Conservation (phyloP, 768 basidiomycete species). For the Lentinula sp. region DNA sequence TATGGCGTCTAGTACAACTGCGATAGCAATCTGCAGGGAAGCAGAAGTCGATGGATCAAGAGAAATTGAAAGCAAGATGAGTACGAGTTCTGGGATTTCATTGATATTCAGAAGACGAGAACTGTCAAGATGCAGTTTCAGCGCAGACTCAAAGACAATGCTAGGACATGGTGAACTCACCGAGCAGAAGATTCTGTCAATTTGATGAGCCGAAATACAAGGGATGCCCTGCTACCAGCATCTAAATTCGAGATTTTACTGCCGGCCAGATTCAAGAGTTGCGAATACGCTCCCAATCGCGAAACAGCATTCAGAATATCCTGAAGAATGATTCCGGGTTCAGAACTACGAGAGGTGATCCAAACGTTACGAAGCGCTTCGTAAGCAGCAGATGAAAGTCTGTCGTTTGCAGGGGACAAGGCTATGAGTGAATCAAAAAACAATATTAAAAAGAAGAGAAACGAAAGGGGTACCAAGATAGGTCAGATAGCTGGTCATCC, state of each 20-base stretch:
- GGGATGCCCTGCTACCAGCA: constrained; percentile 18
- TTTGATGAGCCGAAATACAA: constrained; percentile 34
- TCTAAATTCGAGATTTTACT: constrained; percentile 21
- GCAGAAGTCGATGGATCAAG: constrained; percentile 45
- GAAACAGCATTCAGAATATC: constrained; percentile 30
- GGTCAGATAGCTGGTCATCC: constrained; percentile 34
- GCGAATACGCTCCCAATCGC: constrained; percentile 38
- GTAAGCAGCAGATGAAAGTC: constrained; percentile 21
- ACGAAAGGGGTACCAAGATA: constrained; percentile 27
- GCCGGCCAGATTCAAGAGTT: constrained; percentile 23
- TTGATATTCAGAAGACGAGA: constrained; percentile 25
- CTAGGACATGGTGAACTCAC: constrained; percentile 27
- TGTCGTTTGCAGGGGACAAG: constrained; percentile 16
- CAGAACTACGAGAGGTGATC: constrained; percentile 10
- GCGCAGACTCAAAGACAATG: constrained; percentile 2
- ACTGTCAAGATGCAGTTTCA: constrained; percentile 13
- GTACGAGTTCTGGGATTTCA: constrained; percentile 43
- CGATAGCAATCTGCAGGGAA: constrained; percentile 41
- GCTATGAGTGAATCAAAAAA: constrained; percentile 15
- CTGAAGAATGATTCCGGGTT: constrained; percentile 25
- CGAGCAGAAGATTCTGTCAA: constrained; percentile 36
- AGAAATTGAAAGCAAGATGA: constrained; percentile 47
- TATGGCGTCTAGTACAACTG: constrained; percentile 38
- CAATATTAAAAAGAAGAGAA: constrained; percentile 11
- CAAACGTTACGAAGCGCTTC: constrained; percentile 29